These are phyloP conservation scores for Leersia perrieri DNA, from an alignment of 176 grass and related monocot species.

Conservation along the genomic window DNA sequence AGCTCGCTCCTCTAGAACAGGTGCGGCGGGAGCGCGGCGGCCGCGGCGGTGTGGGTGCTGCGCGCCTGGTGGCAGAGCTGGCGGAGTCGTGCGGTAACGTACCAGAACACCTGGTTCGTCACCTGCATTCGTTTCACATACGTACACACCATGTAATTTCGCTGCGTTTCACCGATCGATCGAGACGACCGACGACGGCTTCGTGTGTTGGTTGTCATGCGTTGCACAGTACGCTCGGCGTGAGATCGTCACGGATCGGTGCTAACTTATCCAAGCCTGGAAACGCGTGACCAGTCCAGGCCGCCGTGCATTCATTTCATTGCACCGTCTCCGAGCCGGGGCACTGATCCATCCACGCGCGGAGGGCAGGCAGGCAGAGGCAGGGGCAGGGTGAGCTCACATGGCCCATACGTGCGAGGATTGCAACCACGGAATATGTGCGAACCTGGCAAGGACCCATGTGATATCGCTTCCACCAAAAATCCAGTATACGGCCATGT, in stretches of 20 bases:
- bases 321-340: constrained; percentile 1
- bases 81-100: constrained; percentile 86
- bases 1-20: no score
- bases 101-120: constrained; percentile 99
- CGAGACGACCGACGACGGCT: no score
- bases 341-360: neutral
- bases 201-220: no score
- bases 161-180: neutral
- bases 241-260: constrained; percentile 4
- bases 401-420: constrained; percentile 15
- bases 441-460: neutral
- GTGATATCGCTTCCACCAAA: constrained; percentile 32
- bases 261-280: neutral
- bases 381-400: constrained; percentile 10
- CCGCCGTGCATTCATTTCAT: neutral
- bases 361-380: no score
- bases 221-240: neutral
- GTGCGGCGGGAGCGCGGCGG: constrained; percentile 11
- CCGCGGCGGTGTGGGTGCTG: constrained; percentile 31
- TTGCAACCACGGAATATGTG: constrained; percentile 15
- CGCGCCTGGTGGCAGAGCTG: constrained; percentile 96
- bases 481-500: constrained; percentile 20
- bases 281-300: neutral
- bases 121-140: constrained; percentile 38
- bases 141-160: no score